Evolutionary conservation across 345 rosid species (phyloP).

Genomic region (Euphorbia tirucalli): DNA sequence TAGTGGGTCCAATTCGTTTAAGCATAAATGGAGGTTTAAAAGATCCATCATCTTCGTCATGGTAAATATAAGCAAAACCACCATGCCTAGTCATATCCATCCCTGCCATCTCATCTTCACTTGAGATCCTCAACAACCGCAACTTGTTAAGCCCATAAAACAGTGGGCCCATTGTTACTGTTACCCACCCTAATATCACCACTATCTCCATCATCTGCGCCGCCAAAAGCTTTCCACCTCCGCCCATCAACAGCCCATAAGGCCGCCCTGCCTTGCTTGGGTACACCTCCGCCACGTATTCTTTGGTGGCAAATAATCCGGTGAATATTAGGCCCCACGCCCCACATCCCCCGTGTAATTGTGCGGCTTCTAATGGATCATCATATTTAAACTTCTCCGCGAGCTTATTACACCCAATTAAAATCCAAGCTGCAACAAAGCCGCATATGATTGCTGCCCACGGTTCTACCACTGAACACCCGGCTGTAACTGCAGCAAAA

Average conservation of each 20-base stretch:
- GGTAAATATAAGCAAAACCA: constrained; percentile 24
- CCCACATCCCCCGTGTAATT: constrained; percentile 60
- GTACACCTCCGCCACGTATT: constrained; percentile 42
- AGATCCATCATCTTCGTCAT: constrained; percentile 19
- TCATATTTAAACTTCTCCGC: constrained; percentile 45
- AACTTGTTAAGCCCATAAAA: constrained; percentile 25
- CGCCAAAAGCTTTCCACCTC: constrained; percentile 19
- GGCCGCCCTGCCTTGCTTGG: constrained; percentile 15
- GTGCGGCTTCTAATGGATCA: constrained; percentile 59
- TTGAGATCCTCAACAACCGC: constrained; percentile 23
- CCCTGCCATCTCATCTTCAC: constrained; percentile 28
- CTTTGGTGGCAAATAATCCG: constrained; percentile 39
- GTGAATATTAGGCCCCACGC: constrained; percentile 60
- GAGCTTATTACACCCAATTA: constrained; percentile 47
- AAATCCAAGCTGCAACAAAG: constrained; percentile 47
- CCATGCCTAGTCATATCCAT: constrained; percentile 34
- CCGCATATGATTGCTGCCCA: constrained; percentile 61
- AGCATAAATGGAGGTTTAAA: constrained; percentile 7
- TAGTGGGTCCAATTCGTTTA: constrained; percentile 13
- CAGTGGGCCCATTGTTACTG: constrained; percentile 22
- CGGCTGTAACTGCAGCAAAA: constrained; percentile 38
- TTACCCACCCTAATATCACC: constrained; percentile 28
- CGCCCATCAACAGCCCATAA: constrained; percentile 28
- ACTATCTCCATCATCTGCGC: constrained; percentile 25
- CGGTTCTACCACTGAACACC: constrained; percentile 54